Base-by-base conservation (phyloP, 371 early-diverging fungal genomes). In the Apophysomyces trapeziformis region DNA sequence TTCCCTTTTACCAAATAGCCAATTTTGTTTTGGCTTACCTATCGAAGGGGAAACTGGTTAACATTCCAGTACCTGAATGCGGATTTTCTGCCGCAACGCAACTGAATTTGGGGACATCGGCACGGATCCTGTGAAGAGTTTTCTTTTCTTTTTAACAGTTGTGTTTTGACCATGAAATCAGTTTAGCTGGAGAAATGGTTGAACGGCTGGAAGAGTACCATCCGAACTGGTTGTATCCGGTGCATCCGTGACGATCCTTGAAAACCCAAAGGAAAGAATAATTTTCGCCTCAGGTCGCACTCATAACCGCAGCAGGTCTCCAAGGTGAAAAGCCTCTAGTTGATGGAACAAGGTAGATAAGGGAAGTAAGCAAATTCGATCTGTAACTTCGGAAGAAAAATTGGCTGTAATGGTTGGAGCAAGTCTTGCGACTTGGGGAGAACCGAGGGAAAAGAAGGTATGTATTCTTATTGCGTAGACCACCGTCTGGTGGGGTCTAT, bases 261-360 rank as follows among this genome's bases (percentile, higher is more conserved):
- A 83, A 84, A 86, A 84, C 76, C 78, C 77, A 72, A 82, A 75
- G 81, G 84, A 85, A 77, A 73, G 74, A 70, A 67, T 76, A 61
- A 76, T 75, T 80, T 76, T 80, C 82, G 74, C 76, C 71, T 74
- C 79, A 77, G 78, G 85, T 78, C 80, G 79, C 84, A 84, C 80
- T 78, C 77, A 84, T 83, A 84, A 85, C 82, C 81, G 81, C 83
- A 84, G 76, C 83, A 84, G 80, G 85, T 81, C 80, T 80, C 81
- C 83, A 81, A 83, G 83, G 83, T 82, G 75, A 85, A 77, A 76
- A 83, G 61, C 61, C 83, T 87, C 82, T 83, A 83, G 84, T 86
- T 79, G 81, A 86, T 87, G 83, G 84, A 86, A 83, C 76, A 86
- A 85, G 80, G 85, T 84, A 81, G 82, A 70, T 86, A 87, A 84